Conservation (phyloP, 108 stramenopile species). For the Parietichytrium sp. region DNA sequence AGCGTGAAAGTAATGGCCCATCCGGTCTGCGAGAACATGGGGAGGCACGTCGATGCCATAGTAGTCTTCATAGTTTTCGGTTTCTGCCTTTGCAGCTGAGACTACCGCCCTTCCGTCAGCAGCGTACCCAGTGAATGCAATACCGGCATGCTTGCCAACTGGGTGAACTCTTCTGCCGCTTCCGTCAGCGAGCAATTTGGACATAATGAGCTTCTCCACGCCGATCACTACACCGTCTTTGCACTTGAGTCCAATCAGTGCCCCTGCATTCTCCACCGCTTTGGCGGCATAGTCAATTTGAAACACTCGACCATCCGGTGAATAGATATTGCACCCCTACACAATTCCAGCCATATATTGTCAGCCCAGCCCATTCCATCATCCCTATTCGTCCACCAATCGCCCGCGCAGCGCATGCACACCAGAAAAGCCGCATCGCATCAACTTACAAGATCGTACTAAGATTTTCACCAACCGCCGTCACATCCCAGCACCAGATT, state of each 20-base stretch:
- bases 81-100: constrained; percentile 66
- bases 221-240: constrained; percentile 94
- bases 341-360: no score
- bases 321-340: constrained; percentile 74
- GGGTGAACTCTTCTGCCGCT: constrained; percentile 73
- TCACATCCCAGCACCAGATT: no score
- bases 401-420: no score
- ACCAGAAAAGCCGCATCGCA: no score
- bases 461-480: no score
- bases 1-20: constrained; percentile 90
- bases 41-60: constrained; percentile 80
- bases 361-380: no score
- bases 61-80: constrained; percentile 74
- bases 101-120: constrained; percentile 87
- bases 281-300: constrained; percentile 91
- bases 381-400: no score
- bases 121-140: constrained; percentile 86
- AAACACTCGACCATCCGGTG: constrained; percentile 96
- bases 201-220: constrained; percentile 82
- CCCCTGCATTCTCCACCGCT: constrained; percentile 84
- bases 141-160: constrained; percentile 69
- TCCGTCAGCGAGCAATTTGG: constrained; percentile 81
- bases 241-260: constrained; percentile 88
- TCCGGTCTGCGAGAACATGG: constrained; percentile 74
- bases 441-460: no score